These are phyloP conservation scores for Tolypocladium inflatum DNA, from an alignment of 2,329 filamentous ascomycete genomes.

Conservation along the genomic window DNA sequence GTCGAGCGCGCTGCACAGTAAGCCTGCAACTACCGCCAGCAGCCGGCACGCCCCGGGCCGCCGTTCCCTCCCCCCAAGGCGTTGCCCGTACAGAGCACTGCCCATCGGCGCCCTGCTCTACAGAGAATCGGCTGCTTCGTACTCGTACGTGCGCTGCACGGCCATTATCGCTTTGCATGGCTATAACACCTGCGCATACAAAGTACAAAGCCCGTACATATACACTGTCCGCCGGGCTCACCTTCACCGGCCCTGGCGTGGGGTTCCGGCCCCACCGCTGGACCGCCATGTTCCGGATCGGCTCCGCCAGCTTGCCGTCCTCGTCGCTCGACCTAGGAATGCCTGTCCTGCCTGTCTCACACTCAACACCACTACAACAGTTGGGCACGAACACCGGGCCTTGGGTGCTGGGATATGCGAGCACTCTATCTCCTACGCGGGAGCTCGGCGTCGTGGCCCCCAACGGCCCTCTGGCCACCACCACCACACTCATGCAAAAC, in stretches of 20 bases:
- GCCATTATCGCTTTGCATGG: not conserved
- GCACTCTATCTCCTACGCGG: not conserved
- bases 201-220: too few relatives aligned
- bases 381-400: not conserved
- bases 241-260: not conserved
- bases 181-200: not conserved
- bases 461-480: not conserved
- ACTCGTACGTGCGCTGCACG: not conserved
- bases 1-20: not conserved
- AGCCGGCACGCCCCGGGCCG: not conserved
- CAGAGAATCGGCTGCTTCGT: not conserved
- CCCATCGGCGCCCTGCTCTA: not conserved
- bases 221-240: not conserved
- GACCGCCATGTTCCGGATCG: conserved; percentile 1
- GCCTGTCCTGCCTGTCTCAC: not conserved
- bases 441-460: not conserved
- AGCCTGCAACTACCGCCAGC: not conserved
- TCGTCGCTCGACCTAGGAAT: not conserved
- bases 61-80: not conserved
- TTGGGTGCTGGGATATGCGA: not conserved
- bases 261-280: not conserved
- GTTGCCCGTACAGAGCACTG: not conserved
- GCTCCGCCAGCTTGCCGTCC: not conserved
- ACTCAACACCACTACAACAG: not conserved
- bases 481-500: not conserved